Conservation (phyloP, 345 rosid genomes). For the Dimocarpus longan region DNA sequence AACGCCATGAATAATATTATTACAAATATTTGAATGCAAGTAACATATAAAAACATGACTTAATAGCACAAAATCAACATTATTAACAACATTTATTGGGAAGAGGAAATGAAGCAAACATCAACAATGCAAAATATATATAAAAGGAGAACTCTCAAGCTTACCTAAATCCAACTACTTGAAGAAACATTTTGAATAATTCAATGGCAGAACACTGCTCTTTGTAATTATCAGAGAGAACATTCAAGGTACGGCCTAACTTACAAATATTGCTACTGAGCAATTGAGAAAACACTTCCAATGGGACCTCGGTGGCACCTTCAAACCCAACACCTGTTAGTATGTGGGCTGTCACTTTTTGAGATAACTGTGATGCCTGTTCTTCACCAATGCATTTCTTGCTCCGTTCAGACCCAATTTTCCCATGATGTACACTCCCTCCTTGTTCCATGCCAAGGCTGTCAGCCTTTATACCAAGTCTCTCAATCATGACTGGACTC, state of each 20-base stretch:
- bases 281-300: constrained; percentile 80
- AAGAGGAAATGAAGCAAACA: background rate
- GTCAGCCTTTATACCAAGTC: constrained; percentile 82
- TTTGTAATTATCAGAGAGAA: constrained; percentile 82
- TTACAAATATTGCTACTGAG: constrained; percentile 67
- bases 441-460: constrained; percentile 66
- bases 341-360: constrained; percentile 67
- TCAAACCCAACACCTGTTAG: constrained; percentile 69
- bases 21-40: background rate
- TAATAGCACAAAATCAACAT: background rate
- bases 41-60: background rate
- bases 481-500: constrained; percentile 80
- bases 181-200: constrained; percentile 88
- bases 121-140: constrained; percentile 2
- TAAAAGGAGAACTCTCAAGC: constrained; percentile 16
- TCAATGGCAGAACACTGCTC: constrained; percentile 83
- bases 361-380: constrained; percentile 66
- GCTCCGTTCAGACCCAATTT: constrained; percentile 47
- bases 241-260: constrained; percentile 67
- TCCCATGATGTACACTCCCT: constrained; percentile 59
- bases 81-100: constrained; percentile 4
- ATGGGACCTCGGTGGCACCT: constrained; percentile 73
- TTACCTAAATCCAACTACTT: constrained; percentile 66
- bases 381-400: constrained; percentile 62
- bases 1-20: background rate